Base-by-base conservation (phyloP, 108 stramenopile species). In the Epithemia pelagica region DNA sequence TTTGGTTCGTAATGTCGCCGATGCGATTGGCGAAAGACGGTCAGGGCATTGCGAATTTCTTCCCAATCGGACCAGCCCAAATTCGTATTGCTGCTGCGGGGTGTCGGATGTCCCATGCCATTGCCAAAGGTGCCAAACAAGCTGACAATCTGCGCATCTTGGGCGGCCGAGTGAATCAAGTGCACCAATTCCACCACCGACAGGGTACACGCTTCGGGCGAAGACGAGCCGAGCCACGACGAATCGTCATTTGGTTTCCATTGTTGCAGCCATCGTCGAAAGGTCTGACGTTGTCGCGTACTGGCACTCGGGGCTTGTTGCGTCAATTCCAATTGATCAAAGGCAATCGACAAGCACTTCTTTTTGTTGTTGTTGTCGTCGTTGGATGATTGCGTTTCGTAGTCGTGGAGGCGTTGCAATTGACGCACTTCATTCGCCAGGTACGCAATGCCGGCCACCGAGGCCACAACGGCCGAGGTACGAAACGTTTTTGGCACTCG, bases 51-150 rank as follows among this genome's bases (percentile, higher is more conserved):
- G 8, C 87, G 71, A 37, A 91, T 70, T 75, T 91, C 87, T 59
- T 89, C 87, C 32, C 85, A 59, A 64, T 91, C 87, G 1, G 81
- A 85, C 72, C 74, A 82, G 18, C 85, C 90, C n/a, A n/a, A n/a
- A 25, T 79, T 73, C 1, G 71, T 74, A 7, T 73, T 71, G 54
- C 56, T 57, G 37, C 10, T 46, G 37, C 10, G 37, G 15, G 37
- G 10, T 15, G 37, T 46, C 37, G 37, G 37, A 10, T 46, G 37
- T 46, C 37, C 37, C 37, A 15, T 46, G 3, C 83, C 85, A 53
- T 87, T 73, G 10, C 87, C 90, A 65, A 91, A 87, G 55, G 71
- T 66, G 15, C 87, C 90, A 33, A 85, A 78, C 24, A 89, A 58
- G 28, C 78, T 83, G 52, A 71, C 74, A 55, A 91, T 80, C 32